Base-by-base conservation (phyloP, 164 flowering plant species). In the Santalum album region DNA sequence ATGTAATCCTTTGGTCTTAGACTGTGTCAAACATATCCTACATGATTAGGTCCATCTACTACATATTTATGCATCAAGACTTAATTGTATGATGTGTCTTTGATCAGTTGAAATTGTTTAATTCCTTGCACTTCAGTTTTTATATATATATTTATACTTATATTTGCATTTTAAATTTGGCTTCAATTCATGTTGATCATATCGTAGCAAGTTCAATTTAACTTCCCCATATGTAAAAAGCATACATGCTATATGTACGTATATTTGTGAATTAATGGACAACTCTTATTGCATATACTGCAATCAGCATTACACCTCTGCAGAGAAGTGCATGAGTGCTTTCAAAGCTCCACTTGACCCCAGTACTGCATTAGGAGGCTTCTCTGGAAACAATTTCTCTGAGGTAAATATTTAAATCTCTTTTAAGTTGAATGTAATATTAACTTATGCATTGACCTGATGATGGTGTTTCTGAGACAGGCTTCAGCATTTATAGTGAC, bases 311-410 rank as follows among this genome's bases (percentile, higher is more conserved):
- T 90, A 68, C 65, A 79, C 85, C 12, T 87, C 96, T 53, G 79
- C 91, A 14, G 90, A 77, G 15, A 54, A 71, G 42, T 90, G 98
- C 58, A 64, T 76, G 86, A 87, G 95, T 75, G 98, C 98, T 36
- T 90, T 90, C 63, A 77, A 86, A 71, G 98, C 70, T 16, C 98
- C 98, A 40, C 85, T 90, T 59, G 98, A 90, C 71, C 98, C 98
- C 56, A 90, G 84, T 70, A 84, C 95, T 21, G 82, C 82, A 24
- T 69, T 90, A 54, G 98, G 98, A 42, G 96, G 98, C 29, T 90
- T 82, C 59, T 61, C 83, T 42, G 95, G 83, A 43, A 87, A 70
- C 64, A 86, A 87, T 61, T 90, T 73, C 63, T 74, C 87, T 20
- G 85, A 86, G 94, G 98, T 90, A 74, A n/a, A 56, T 60, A 21